Conservation (phyloP, 257 asterid species). For the Nemophila menziesii region DNA sequence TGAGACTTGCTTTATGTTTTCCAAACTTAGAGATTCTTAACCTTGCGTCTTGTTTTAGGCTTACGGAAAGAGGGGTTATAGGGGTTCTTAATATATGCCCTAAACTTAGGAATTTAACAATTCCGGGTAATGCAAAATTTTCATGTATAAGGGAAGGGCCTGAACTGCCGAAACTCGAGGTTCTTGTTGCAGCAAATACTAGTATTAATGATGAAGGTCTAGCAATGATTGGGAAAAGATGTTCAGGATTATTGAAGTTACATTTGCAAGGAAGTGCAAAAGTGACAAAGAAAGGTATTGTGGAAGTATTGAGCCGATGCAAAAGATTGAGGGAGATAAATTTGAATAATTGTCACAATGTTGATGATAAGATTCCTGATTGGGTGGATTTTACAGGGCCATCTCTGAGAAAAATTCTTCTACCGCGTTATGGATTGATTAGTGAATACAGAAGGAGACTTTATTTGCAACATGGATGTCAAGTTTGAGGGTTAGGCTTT, state of each 20-base stretch:
- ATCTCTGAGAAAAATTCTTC: conserved; percentile 13
- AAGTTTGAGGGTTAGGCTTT: neutral
- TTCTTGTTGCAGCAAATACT: conserved; percentile 8
- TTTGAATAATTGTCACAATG: conserved; percentile 7
- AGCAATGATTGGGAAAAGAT: conserved; percentile 11
- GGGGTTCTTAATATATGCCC: conserved; percentile 9
- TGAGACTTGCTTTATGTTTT: conserved; percentile 7
- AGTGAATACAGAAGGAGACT: conserved; percentile 8
- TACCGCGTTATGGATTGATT: conserved; percentile 5
- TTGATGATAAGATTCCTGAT: conserved; percentile 3
- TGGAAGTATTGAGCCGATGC: conserved; percentile 5
- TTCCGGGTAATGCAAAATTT: conserved; percentile 1
- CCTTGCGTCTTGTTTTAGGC: conserved; percentile 3
- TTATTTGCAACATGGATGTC: conserved; percentile 14
- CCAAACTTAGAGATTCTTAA: conserved; percentile 12
- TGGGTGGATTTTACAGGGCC: conserved; percentile 10
- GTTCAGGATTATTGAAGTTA: conserved; percentile 9
- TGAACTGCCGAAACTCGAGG: conserved; percentile 13
- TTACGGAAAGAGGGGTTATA: conserved; percentile 11
- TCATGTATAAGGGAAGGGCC: conserved; percentile 3
- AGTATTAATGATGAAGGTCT: conserved; percentile 10
- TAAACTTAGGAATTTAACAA: conserved; percentile 7
- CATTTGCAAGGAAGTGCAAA: conserved; percentile 6
- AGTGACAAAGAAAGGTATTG: conserved; percentile 10
- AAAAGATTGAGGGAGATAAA: conserved; percentile 12